Conservation (phyloP, 2,329 filamentous ascomycete species). For the Knufia petricola region DNA sequence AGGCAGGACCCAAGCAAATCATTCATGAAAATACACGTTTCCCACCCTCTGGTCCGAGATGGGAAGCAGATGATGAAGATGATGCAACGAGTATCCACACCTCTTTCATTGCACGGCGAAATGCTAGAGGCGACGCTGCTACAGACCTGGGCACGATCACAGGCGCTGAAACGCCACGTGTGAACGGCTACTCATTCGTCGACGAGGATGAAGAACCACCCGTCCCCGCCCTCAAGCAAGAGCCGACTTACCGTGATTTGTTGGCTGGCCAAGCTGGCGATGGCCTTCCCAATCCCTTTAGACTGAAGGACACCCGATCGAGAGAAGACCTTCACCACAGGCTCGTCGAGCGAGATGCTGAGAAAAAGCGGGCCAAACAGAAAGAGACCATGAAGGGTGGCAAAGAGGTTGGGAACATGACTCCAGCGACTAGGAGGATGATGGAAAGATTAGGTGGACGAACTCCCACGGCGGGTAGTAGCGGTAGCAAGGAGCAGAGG, state of each 20-base stretch:
- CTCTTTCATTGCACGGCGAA: constrained; percentile 53
- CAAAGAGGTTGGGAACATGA: constrained; percentile 28
- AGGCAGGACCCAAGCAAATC: constrained; percentile 66
- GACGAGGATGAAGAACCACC: constrained; percentile 55
- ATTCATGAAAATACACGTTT: constrained; percentile 77
- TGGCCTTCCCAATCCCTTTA: constrained; percentile 64
- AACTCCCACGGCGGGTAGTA: constrained; percentile 23
- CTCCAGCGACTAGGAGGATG: constrained; percentile 36
- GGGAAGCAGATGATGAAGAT: constrained; percentile 41
- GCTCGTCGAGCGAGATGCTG: constrained; percentile 61
- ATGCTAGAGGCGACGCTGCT: constrained; percentile 45
- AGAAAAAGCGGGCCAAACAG: constrained; percentile 17
- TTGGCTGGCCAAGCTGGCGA: constrained; percentile 32
- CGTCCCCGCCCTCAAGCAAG: constrained; percentile 29
- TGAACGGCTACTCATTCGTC: constrained; percentile 91
- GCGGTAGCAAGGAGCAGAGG: constrained; percentile 17
- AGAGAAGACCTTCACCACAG: constrained; percentile 74
- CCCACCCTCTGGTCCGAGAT: constrained; percentile 35
- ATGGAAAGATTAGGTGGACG: constrained; percentile 30
- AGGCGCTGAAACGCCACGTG: constrained; percentile 71
- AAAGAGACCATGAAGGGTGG: constrained; percentile 11
- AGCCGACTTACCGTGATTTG: constrained; percentile 27
- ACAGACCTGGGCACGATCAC: constrained; percentile 33
- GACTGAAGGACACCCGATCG: constrained; percentile 61
- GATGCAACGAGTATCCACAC: constrained; percentile 69